Base-by-base conservation (phyloP, 768 basidiomycete species). In the Russula sp. region DNA sequence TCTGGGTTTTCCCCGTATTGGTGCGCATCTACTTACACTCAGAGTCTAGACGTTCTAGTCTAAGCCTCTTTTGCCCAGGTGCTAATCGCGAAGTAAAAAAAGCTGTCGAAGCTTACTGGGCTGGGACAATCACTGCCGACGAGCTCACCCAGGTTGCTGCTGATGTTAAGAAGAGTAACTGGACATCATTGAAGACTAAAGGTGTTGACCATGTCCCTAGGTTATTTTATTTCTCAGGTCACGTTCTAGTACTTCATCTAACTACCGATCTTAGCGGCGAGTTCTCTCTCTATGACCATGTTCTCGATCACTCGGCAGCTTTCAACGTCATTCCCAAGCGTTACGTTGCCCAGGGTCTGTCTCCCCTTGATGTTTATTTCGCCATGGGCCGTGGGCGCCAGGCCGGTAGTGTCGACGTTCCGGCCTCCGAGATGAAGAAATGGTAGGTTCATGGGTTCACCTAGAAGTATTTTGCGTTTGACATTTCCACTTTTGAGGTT, bases 381-480 rank as follows among this genome's bases (percentile, higher is more conserved):
- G 97, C 97, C 69, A 95, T 98, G 90, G 97, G 96, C 57, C 96
- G 97, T 77, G 97, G 97, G 60, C 92, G 96, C 68, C 97, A 99
- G 77, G 81, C 88, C 45, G 90, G 85, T 66, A 88, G 86, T 63
- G 95, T 98, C 69, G 97, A 99, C 77, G 93, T 98, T 66, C 93
- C 92, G 53, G 93, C 95, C 51, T 93, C 84, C 66, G 95, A 98
- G 81, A 98, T 98, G 97, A 98, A 97, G 84, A 98, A 98, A 78
- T 99, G 97, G 96, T 92, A 72, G 69, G 86, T 78, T 35, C 41
- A 43, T 47, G 34, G 5, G 58, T 59, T 39, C 58, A 3, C 56
- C 16, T 14, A 34, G 54, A 39, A 38, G n/a, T 43, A 13, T 61
- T 36, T 18, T 36, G 47, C 38, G 54, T 22, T 58, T 52, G 55